phyloP scores from a whole-genome alignment of 225 moss, liverwort and hornwort genomes.

The Rhytidiadelphus loreus region DNA sequence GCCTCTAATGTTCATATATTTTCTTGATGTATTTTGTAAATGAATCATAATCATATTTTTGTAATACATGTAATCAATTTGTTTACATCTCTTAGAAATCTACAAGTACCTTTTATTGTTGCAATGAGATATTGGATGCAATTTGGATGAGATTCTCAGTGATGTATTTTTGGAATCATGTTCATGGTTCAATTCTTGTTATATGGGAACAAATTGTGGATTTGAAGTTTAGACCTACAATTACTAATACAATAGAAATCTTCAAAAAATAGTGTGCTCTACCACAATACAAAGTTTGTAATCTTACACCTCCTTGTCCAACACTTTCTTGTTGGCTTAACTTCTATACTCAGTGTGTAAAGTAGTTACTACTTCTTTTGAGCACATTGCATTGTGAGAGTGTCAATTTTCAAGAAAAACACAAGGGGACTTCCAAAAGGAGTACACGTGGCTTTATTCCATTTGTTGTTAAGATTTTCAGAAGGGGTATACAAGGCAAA shows the following conservation, averaged over 20 bases:
- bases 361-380: too few species aligned
- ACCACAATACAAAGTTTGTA: neutral
- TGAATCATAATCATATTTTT: too few species aligned
- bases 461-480: too few species aligned
- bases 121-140: too few species aligned
- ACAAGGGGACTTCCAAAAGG: too few species aligned
- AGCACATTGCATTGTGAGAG: too few species aligned
- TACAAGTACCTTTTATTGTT: neutral
- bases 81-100: neutral
- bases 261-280: constrained; percentile 41
- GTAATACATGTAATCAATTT: neutral
- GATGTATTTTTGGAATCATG: constrained; percentile 8
- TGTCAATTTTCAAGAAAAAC: too few species aligned
- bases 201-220: constrained; percentile 86
- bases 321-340: neutral
- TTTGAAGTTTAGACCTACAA: constrained; percentile 58
- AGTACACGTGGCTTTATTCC: too few species aligned
- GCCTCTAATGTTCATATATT: constrained; percentile 60
- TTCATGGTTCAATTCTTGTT: constrained; percentile 69
- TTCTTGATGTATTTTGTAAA: neutral
- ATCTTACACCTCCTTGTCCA: neutral
- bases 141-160: neutral
- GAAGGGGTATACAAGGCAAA: too few species aligned
- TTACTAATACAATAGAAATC: constrained; percentile 27
- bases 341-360: too few species aligned